These are phyloP conservation scores for Malus hybrid DNA, from an alignment of 331 rosid species.

Conservation along the genomic window DNA sequence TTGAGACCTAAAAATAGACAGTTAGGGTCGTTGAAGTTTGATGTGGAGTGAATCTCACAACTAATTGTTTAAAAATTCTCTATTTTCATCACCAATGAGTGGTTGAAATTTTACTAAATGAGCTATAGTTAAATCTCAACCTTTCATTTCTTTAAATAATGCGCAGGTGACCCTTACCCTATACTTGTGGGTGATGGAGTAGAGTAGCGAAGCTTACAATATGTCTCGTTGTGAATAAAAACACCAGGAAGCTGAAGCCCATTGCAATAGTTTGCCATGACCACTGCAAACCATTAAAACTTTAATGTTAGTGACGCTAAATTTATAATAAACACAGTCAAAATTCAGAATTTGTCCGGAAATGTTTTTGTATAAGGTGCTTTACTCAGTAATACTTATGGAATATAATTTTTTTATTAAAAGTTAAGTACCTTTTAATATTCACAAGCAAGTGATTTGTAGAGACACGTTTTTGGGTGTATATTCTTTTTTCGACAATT, in stretches of 20 bases:
- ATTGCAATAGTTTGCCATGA: slow-evolving; percentile 79
- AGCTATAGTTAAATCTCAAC: too few relatives aligned
- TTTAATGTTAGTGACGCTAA: not conserved
- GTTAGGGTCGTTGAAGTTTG: too few relatives aligned
- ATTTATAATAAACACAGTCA: not conserved
- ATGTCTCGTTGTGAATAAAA: slow-evolving; percentile 63
- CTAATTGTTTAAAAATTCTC: too few relatives aligned
- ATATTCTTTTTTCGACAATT: not conserved
- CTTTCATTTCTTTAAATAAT: too few relatives aligned
- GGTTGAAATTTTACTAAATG: too few relatives aligned
- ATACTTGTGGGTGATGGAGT: not conserved
- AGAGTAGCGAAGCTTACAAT: slow-evolving; percentile 45
- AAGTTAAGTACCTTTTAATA: not conserved
- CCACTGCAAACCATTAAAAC: slow-evolving; percentile 60
- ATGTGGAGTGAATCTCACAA: too few relatives aligned
- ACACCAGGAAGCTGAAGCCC: slow-evolving; percentile 59
- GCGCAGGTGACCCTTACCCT: too few relatives aligned
- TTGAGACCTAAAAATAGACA: too few relatives aligned
- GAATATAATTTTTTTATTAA: not conserved
- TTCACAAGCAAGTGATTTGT: not conserved
- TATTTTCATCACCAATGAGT: too few relatives aligned
- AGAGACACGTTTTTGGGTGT: not conserved
- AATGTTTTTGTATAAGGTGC: not conserved
- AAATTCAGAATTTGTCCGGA: not conserved
- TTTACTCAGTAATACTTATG: not conserved